Evolutionary conservation across 441 rosid species (phyloP), one percentile per base, ranked within the genome.

Genomic region (Eruca vesicaria): DNA sequence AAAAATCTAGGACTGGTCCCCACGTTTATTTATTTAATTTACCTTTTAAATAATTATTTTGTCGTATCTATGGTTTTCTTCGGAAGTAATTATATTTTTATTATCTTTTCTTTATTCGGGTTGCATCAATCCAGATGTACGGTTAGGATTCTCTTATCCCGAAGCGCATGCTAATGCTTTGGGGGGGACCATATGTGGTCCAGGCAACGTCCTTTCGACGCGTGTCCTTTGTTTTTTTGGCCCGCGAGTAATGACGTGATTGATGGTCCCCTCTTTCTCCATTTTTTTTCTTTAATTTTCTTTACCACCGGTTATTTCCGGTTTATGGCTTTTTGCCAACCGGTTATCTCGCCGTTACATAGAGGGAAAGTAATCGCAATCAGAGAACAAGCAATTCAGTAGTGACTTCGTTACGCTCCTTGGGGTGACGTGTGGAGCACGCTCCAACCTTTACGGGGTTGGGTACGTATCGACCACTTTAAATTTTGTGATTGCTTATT

Each of bases 121-220:
- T 31, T 48, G n/a, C 58, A 73, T 78, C 55, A 0, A 26, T 82
- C 93, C 94, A 88, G 81, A 86, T 85, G 88, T 71, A 82, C 71
- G 85, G 63, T 9, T 3, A 4, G 63, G 83, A 88, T 90, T 35
- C 80, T 77, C 68, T 64, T 74, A 26, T 29, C 75, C 68, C 66
- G 68, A 61, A 73, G 77, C 86, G 97, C 91, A 84, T 86, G 91
- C 90, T 80, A 63, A 12, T 7, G 55, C 11, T 18, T n/a, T 60
- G 58, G 9, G 0, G 72, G 87, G 91, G 90, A 84, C 98, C 88
- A 52, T 69, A 0, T 45, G 89, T 85, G 97, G 93, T 88, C 90
- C 97, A 78, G 9, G 38, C 19, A 0, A 16, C 70, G 4, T 29
- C 4, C 11, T 18, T 0, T 20, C 6, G 88, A 81, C 95, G 77